Conservation (phyloP, 1,284 basidiomycete genomes). For the Naganishia albida region DNA sequence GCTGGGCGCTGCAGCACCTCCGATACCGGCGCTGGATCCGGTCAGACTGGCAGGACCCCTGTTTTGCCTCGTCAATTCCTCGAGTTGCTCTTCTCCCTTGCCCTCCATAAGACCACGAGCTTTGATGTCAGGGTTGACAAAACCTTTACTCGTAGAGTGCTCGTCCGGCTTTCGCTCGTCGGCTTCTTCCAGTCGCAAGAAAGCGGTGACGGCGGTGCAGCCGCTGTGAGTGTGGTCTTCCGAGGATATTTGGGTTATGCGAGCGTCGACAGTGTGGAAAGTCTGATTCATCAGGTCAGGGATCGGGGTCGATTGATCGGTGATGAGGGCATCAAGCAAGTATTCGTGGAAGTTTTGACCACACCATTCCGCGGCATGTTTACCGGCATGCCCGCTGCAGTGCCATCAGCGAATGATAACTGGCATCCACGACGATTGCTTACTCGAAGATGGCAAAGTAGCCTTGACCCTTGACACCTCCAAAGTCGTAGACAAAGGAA, state of each 20-base stretch:
- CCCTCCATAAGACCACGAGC: conserved; percentile 49
- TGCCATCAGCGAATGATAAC: background rate
- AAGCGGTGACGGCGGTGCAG: conserved; percentile 96
- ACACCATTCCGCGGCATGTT: conserved; percentile 99
- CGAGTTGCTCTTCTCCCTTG: conserved; percentile 52
- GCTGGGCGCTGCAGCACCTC: background rate
- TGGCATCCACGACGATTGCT: conserved; percentile 34
- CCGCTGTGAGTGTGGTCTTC: conserved; percentile 92
- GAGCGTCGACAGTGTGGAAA: conserved; percentile 86
- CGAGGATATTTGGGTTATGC: conserved; percentile 77
- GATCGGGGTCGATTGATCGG: conserved; percentile 58
- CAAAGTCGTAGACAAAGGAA: conserved; percentile 93
- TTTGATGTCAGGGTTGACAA: conserved; percentile 45
- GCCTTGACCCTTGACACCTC: conserved; percentile 84
- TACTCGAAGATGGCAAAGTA: conserved; percentile 95
- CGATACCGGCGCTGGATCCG: conserved; percentile 1
- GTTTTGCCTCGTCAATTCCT: conserved; percentile 34
- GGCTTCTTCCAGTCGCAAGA: conserved; percentile 86
- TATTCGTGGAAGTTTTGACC: conserved; percentile 88
- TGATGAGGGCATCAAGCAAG: conserved; percentile 54
- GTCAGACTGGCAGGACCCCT: conserved; percentile 15
- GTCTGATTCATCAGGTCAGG: conserved; percentile 90
- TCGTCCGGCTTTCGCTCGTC: conserved; percentile 39
- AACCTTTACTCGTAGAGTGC: conserved; percentile 38
- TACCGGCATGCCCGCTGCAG: conserved; percentile 85